These are phyloP conservation scores for Exophiala lecanii-corni DNA, from an alignment of 2,329 filamentous ascomycete species.

Conservation along the genomic window DNA sequence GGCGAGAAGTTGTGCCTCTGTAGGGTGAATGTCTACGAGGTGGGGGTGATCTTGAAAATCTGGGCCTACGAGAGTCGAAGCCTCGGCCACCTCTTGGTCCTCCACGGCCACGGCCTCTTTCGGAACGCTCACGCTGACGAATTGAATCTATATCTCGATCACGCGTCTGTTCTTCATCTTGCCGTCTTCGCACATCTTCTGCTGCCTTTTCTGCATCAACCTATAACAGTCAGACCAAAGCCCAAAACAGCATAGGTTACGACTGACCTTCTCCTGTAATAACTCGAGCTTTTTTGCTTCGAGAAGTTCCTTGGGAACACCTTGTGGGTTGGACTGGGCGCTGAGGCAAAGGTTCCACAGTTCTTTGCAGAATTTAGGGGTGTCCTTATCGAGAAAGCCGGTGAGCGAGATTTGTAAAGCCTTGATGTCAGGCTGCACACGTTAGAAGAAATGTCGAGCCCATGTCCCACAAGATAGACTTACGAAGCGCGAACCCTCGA, in stretches of 20 bases:
- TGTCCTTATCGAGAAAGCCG: slow-evolving; percentile 92
- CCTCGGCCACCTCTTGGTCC: slow-evolving; percentile 37
- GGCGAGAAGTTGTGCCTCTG: slow-evolving; percentile 43
- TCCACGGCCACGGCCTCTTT: slow-evolving; percentile 33
- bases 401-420: slow-evolving; percentile 89
- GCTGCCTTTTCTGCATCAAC: slow-evolving; percentile 46
- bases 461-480: slow-evolving; percentile 33
- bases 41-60: slow-evolving; percentile 50
- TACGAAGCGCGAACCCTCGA: slow-evolving; percentile 74
- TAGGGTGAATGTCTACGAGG: slow-evolving; percentile 46
- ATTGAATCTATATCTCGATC: slow-evolving; percentile 66
- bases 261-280: slow-evolving; percentile 80
- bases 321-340: slow-evolving; percentile 80
- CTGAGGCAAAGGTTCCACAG: slow-evolving; percentile 89
- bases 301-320: slow-evolving; percentile 87
- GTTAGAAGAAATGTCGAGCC: slow-evolving; percentile 3
- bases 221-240: slow-evolving; percentile 12
- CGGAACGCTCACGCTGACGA: slow-evolving; percentile 49
- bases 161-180: slow-evolving; percentile 43
- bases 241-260: too few species aligned
- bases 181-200: slow-evolving; percentile 47
- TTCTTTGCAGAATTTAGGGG: slow-evolving; percentile 82
- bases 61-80: slow-evolving; percentile 45
- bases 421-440: slow-evolving; percentile 82
- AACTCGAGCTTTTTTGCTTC: slow-evolving; percentile 96